Conservation (phyloP, 2,329 filamentous ascomycete genomes). For the Boeremia lycopersici region DNA sequence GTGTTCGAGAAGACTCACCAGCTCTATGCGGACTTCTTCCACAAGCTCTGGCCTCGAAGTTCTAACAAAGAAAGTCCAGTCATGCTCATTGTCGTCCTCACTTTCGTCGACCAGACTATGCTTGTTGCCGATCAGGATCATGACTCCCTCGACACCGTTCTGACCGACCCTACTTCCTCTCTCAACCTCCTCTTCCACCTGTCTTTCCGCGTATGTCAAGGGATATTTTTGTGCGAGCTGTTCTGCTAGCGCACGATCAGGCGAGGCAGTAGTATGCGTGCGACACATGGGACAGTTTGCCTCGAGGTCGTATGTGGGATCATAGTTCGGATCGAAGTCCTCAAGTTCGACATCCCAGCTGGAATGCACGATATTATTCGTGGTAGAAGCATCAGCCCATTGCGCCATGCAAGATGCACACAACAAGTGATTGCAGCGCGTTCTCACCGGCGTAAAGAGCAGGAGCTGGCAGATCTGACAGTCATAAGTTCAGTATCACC, state of each 20-base stretch:
- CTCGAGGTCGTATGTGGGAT: constrained; percentile 41
- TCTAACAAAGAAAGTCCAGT: constrained; percentile 56
- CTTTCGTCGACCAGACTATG: constrained; percentile 39
- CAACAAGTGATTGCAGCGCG: constrained; percentile 51
- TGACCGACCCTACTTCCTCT: constrained; percentile 28
- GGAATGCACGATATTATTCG: constrained; percentile 45
- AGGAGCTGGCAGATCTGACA: constrained; percentile 52
- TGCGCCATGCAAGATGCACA: constrained; percentile 55
- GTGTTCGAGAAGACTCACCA: constrained; percentile 19
- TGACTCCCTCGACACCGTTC: constrained; percentile 48
- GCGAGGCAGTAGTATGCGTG: constrained; percentile 45
- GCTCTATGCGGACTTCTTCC: constrained; percentile 50
- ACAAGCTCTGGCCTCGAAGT: constrained; percentile 53
- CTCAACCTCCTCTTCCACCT: constrained; percentile 41
- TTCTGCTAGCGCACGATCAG: constrained; percentile 33
- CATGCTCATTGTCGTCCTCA: constrained; percentile 46
- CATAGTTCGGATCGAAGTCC: constrained; percentile 45
- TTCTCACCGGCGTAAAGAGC: constrained; percentile 51
- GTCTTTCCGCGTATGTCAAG: constrained; percentile 42
- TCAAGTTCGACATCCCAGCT: constrained; percentile 48
- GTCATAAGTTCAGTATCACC: background rate
- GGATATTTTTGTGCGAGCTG: constrained; percentile 47
- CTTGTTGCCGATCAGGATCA: constrained; percentile 53
- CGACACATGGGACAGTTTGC: constrained; percentile 56
- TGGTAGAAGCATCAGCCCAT: constrained; percentile 52